These are phyloP conservation scores for Trichothecium sympodiale DNA, from an alignment of 2,329 filamentous ascomycete genomes.

Conservation along the genomic window DNA sequence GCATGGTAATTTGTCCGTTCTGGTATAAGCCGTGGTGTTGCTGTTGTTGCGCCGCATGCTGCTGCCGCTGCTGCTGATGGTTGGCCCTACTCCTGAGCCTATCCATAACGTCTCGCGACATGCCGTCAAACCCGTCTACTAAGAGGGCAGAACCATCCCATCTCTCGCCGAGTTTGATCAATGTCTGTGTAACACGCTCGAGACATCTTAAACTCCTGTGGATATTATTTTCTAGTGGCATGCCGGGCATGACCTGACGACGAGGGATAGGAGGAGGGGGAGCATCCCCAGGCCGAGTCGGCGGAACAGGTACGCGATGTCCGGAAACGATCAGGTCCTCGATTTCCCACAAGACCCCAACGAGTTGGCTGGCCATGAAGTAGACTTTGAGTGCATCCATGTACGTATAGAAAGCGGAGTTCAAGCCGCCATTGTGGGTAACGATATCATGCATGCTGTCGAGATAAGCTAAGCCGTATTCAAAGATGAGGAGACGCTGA, in stretches of 20 bases:
- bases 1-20: constrained; percentile 11
- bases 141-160: constrained; percentile 48
- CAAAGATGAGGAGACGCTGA: constrained; percentile 71
- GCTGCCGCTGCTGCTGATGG: constrained; percentile 16
- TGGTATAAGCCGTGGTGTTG: constrained; percentile 10
- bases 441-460: constrained; percentile 56
- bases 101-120: constrained; percentile 32
- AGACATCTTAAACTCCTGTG: constrained; percentile 45
- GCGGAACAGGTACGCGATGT: constrained; percentile 24
- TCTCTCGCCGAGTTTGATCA: constrained; percentile 45
- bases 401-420: constrained; percentile 67
- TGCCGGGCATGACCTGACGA: constrained; percentile 22
- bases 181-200: constrained; percentile 39
- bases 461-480: constrained; percentile 75
- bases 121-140: constrained; percentile 39
- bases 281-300: constrained; percentile 34
- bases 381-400: constrained; percentile 80
- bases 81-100: constrained; percentile 23
- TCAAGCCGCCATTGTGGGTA: constrained; percentile 40
- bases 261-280: constrained; percentile 42
- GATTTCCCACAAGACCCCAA: constrained; percentile 47
- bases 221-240: constrained; percentile 35
- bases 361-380: constrained; percentile 56
- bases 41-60: constrained; percentile 16
- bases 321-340: constrained; percentile 45